phyloP scores from a whole-genome alignment of 192 early-diverging fungal species.

The Backusella sp. region DNA sequence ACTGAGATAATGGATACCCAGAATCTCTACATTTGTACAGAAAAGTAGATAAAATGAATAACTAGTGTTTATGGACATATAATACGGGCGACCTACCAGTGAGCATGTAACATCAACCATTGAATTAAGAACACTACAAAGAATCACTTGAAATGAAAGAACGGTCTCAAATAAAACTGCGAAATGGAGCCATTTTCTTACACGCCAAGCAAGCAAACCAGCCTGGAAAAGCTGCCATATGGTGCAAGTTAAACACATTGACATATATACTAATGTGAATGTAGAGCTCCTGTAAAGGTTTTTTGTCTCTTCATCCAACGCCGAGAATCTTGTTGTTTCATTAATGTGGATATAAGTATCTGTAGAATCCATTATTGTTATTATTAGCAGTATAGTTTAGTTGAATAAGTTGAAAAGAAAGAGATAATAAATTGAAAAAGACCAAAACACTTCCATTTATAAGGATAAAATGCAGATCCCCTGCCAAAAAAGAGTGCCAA shows the following conservation, averaged over 20 bases:
- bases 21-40: conserved; percentile 18
- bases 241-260: conserved; percentile 6
- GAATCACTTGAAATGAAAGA: conserved; percentile 22
- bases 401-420: not conserved
- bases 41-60: not conserved
- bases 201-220: not conserved
- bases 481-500: not conserved
- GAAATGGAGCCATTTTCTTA: conserved; percentile 24
- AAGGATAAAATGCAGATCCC: conserved; percentile 4
- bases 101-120: conserved; percentile 17
- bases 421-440: not conserved
- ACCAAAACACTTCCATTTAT: not conserved
- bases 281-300: not conserved
- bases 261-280: not conserved
- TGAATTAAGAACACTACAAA: conserved; percentile 25
- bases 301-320: not conserved
- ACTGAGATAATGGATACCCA: conserved; percentile 35
- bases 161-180: conserved; percentile 19
- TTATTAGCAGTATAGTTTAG: not conserved
- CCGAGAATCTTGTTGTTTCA: not conserved
- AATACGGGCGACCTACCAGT: conserved; percentile 3
- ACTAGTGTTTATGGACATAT: not conserved
- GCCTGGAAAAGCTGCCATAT: conserved; percentile 22
- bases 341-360: not conserved
- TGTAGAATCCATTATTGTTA: not conserved